These are phyloP conservation scores for Myriosclerotinia duriaeana DNA, from an alignment of 2,329 filamentous ascomycete species.

Conservation along the genomic window DNA sequence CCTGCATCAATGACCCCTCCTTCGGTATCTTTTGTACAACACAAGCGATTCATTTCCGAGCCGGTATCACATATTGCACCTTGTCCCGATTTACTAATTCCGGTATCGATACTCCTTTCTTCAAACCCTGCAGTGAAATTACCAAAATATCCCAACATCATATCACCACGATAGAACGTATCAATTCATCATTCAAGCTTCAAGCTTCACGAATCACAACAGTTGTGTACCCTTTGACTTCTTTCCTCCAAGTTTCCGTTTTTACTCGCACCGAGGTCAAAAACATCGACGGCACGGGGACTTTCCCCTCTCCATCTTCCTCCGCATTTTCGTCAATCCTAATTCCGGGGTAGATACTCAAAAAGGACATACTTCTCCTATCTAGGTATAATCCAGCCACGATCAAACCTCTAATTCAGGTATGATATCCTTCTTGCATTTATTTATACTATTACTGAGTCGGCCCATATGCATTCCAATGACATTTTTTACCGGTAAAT, in stretches of 20 bases:
- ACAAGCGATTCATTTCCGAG: not conserved
- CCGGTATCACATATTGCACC: not conserved
- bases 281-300: not conserved
- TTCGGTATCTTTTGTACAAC: not conserved
- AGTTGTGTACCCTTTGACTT: too few relatives aligned
- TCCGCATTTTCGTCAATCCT: constrained; percentile 24
- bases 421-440: not conserved
- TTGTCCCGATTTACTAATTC: not conserved
- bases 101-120: not conserved
- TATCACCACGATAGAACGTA: not conserved
- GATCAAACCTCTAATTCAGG: not conserved
- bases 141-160: constrained; percentile 2
- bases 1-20: constrained; percentile 16
- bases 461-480: not conserved
- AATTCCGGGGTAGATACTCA: constrained; percentile 30
- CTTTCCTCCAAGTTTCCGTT: not conserved
- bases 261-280: constrained; percentile 7
- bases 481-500: not conserved
- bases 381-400: not conserved
- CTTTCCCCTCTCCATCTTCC: constrained; percentile 28
- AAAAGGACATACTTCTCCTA: not conserved
- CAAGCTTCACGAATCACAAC: not conserved
- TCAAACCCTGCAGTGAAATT: constrained; percentile 2
- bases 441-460: constrained; percentile 1
- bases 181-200: not conserved